A percentile compares a stretch with the other conserved stretches of the same genome.
Evolutionary conservation across 148 eudicot genomes (phyloP).

Genomic region (Rheum nobile): DNA sequence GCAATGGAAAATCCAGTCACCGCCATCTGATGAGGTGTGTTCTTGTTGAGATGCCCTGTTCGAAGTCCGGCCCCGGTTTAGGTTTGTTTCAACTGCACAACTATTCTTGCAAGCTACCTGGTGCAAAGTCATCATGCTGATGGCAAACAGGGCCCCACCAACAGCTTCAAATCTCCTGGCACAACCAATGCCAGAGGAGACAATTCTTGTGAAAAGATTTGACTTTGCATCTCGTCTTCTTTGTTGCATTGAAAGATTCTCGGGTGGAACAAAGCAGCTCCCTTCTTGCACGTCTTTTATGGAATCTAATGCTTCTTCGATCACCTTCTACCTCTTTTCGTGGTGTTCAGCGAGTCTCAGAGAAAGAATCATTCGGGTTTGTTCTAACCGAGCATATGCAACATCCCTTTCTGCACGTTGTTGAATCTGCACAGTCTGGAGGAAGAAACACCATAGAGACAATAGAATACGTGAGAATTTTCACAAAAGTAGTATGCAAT

Average conservation of each 20-base stretch:
- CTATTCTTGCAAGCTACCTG: conserved; percentile 34
- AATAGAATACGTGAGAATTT: neutral
- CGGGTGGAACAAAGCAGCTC: conserved; percentile 35
- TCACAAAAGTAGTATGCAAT: neutral
- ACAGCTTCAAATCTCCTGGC: conserved; percentile 48
- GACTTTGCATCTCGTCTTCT: conserved; percentile 22
- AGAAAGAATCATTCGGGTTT: conserved; percentile 77
- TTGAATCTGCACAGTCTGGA: conserved; percentile 71
- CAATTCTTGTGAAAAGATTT: conserved; percentile 31
- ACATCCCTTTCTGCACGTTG: conserved; percentile 91
- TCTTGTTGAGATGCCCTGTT: conserved; percentile 21
- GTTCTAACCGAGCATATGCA: conserved; percentile 84
- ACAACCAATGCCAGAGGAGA: conserved; percentile 32
- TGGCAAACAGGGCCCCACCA: conserved; percentile 72
- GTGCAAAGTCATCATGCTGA: conserved; percentile 80
- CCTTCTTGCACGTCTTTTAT: conserved; percentile 64
- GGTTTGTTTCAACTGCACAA: conserved; percentile 15
- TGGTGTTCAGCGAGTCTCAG: conserved; percentile 80
- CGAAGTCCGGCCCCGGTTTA: conserved; percentile 28
- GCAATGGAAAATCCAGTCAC: no score
- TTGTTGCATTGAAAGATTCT: conserved; percentile 22
- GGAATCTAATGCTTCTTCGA: conserved; percentile 81
- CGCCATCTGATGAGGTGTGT: conserved; percentile 19
- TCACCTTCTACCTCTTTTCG: conserved; percentile 74
- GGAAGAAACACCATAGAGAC: conserved; percentile 5